A percentile compares a stretch with the other conserved stretches of the same genome.
phyloP scores from a whole-genome alignment of 148 eudicot species.

The Rheum nobile region DNA sequence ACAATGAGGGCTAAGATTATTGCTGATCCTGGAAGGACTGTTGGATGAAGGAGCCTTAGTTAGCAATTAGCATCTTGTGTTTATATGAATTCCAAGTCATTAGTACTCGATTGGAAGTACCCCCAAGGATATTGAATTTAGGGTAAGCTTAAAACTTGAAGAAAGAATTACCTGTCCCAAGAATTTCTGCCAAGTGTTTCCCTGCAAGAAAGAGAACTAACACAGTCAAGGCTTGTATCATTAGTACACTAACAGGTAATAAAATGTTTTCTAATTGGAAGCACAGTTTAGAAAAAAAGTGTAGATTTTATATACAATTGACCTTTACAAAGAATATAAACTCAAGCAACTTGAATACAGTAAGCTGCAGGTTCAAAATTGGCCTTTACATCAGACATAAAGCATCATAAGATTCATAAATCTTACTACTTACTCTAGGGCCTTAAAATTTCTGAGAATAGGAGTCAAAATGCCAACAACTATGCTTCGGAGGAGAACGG shows the following conservation, averaged over 20 bases:
- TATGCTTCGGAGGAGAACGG: not conserved
- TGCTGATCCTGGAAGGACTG: conserved; percentile 19
- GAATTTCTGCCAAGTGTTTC: not conserved
- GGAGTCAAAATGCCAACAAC: not conserved
- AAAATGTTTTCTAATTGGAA: not conserved
- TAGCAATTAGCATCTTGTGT: not conserved
- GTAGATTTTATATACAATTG: not conserved
- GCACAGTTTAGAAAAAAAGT: not conserved
- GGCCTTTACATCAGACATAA: not conserved
- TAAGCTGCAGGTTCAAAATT: not conserved
- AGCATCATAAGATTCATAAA: not conserved
- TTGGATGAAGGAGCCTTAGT: conserved; percentile 1
- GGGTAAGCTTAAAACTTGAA: not conserved
- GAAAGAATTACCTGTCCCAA: conserved; percentile 11
- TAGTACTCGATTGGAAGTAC: not conserved
- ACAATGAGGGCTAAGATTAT: conserved; percentile 9
- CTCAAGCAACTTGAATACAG: not conserved
- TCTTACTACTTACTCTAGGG: not conserved
- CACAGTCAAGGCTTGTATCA: not conserved
- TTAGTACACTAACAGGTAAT: not conserved
- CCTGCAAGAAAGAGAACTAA: not conserved
- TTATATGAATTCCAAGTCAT: not conserved
- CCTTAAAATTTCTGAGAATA: not conserved
- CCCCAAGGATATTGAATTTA: not conserved
- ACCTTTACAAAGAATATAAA: not conserved